Evolutionary conservation across 306 rosid species (phyloP), one percentile per base, ranked within the genome.

Genomic region (Begonia masoniana): DNA sequence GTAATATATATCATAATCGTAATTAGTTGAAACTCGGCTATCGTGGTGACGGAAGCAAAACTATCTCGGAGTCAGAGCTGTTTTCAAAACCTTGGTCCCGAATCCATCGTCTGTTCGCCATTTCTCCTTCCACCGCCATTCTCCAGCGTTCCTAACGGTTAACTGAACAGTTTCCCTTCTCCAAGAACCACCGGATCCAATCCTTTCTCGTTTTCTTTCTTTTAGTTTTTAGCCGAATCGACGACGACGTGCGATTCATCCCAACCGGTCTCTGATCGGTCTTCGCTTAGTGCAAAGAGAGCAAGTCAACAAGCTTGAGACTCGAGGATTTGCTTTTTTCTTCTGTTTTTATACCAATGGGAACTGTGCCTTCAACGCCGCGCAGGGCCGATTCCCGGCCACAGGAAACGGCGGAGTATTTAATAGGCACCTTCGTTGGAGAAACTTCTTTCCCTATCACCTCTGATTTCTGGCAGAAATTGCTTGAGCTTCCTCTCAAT

Each of bases 391-490:
- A 66, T 57, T 68, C 71, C 55, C 84, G 76, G 59, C 76, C 95
- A 7, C 84, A 68, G 69, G 92, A 86, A 24, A 72, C 99, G 49
- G 86, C 84, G 67, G 99, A 83, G 73, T 86, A 86, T 73, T 84
- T 92, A 36, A 76, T 92, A 71, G 85, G 80, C n/a, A 76, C 89
- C 49, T 83, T 92, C 50, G 82, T 92, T 61, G 93, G 88, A 13
- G 83, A 64, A 61, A 63, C 81, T 75, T 75, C 99, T 13, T 86
- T 81, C 60, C 96, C 99, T 10, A 51, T 83, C 19, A 75, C 96
- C 50, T 92, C 99, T 2, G 99, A 86, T 72, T 86, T 79, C 77
- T 92, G 99, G 99, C 78, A 76, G 72, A 83, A 86, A 69, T 70
- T 92, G 69, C 80, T 86, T 19, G 87, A 92, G 71, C 83, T 81